Base-by-base conservation (phyloP, 2,329 filamentous ascomycete species). In the Graphilbum fragrans region DNA sequence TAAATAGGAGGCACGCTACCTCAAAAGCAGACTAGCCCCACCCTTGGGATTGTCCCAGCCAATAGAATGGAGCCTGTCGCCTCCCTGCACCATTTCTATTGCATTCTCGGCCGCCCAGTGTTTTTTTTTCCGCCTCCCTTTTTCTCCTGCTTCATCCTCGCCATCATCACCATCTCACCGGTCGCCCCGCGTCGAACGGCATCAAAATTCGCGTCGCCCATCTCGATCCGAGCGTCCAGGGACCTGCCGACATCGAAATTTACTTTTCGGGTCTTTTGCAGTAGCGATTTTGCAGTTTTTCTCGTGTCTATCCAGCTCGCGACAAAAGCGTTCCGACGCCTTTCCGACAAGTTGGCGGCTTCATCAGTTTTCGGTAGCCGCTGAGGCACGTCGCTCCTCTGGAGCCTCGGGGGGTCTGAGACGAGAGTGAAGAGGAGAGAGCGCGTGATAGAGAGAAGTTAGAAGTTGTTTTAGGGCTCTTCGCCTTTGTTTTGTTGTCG, bases 161-260 rank as follows among this genome's bases (percentile, higher is more conserved):
- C 63, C 45, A 21, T 61, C 37, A 39, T 37, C 39, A 6, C 17
- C 40, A 29, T n/a, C 21, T 23, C 37, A 16, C 33, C 29, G 16
- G 32, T 29, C 19, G 14, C 40, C 16, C 17, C 37, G 42, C 43
- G 43, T 38, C 40, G 38, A 20, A 35, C 35, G 65, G 62, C 63
- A 70, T 66, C 65, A 62, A 58, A 61, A 63, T 65, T 65, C 72
- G 70, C 66, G 67, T 68, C 69, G 62, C 61, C 58, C 63, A 65
- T 64, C 64, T 62, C 59, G 60, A 33, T 33, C 12, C 41, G 35
- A 22, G 35, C 27, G 29, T 36, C 21, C 9, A 7, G 14, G 11
- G 11, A 14, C 32, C 14, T 11, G 8, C 31, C 20, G n/a, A 12
- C 22, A 23, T 6, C 35, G 35, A 27, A 3, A n/a, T 25, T 23